phyloP scores from a whole-genome alignment of 2,329 filamentous ascomycete genomes.

The Phaeosphaeriaceae sp. region DNA sequence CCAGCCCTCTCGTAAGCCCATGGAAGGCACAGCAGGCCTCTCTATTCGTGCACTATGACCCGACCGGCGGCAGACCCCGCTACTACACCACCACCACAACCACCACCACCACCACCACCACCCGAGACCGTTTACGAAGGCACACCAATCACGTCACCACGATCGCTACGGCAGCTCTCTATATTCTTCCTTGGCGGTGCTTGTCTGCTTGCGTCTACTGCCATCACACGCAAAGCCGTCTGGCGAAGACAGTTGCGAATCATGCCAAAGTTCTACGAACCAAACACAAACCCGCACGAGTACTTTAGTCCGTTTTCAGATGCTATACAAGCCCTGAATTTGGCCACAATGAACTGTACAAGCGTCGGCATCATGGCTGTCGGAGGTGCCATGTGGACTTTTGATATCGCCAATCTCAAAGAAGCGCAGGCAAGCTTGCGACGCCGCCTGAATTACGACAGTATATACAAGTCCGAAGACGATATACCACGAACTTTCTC shows the following conservation, averaged over 20 bases:
- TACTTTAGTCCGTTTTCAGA: constrained; percentile 71
- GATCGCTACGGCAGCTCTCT: constrained; percentile 68
- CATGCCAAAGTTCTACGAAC: constrained; percentile 75
- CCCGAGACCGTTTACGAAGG: constrained; percentile 31
- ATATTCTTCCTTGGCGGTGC: constrained; percentile 77
- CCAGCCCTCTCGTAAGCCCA: constrained; percentile 9
- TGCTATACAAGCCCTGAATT: constrained; percentile 80
- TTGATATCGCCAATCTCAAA: constrained; percentile 68
- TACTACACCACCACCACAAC: constrained; percentile 22
- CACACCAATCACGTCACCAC: constrained; percentile 52
- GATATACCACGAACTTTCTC: constrained; percentile 32
- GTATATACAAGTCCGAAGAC: constrained; percentile 55
- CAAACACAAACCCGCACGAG: constrained; percentile 58
- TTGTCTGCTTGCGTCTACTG: constrained; percentile 75
- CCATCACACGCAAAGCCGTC: constrained; percentile 70
- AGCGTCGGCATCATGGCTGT: constrained; percentile 76
- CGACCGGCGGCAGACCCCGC: constrained; percentile 18
- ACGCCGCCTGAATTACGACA: constrained; percentile 63
- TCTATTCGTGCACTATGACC: constrained; percentile 30
- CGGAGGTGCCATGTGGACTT: constrained; percentile 76
- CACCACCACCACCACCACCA: constrained; percentile 20
- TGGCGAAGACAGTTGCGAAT: constrained; percentile 66
- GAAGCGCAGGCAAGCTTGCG: constrained; percentile 66
- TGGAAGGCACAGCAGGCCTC: constrained; percentile 32
- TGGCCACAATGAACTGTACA: constrained; percentile 86